Percentiles rank a stretch among this genome's conserved stretches.
Conservation (phyloP, 371 early-diverging fungal genomes). For the Mortierella sp. region DNA sequence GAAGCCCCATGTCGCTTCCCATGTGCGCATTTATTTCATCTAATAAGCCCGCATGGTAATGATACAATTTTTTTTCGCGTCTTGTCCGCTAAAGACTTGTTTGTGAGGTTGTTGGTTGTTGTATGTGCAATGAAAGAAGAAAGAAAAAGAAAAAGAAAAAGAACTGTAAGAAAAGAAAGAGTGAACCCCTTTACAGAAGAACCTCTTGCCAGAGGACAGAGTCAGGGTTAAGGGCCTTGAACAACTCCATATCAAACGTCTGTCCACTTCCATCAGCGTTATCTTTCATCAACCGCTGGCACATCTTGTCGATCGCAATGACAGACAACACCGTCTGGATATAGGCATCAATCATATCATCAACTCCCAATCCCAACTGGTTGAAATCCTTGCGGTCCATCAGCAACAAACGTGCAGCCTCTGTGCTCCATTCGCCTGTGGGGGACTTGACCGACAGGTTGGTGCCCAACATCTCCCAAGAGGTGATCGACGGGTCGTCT, state of each 20-base stretch:
- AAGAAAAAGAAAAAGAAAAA: not conserved
- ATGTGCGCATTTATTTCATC: not conserved
- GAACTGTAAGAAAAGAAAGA: not conserved
- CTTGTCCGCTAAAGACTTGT: not conserved
- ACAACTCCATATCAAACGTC: slow-evolving; percentile 85
- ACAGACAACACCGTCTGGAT: slow-evolving; percentile 93
- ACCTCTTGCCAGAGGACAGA: slow-evolving; percentile 85
- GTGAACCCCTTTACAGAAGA: slow-evolving; percentile 53
- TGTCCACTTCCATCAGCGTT: slow-evolving; percentile 60
- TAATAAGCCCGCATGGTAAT: not conserved
- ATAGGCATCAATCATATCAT: slow-evolving; percentile 94
- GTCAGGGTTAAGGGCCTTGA: slow-evolving; percentile 91
- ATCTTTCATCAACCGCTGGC: slow-evolving; percentile 74
- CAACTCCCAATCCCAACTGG: slow-evolving; percentile 90
- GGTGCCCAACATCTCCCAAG: slow-evolving; percentile 97
- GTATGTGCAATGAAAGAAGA: not conserved
- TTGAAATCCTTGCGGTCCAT: slow-evolving; percentile 97
- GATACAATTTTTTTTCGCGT: slow-evolving; percentile 1
- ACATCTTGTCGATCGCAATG: slow-evolving; percentile 94
- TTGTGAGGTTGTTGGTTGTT: slow-evolving; percentile 1
- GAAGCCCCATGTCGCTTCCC: slow-evolving; percentile 2
- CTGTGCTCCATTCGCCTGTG: slow-evolving; percentile 90
- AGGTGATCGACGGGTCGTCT: slow-evolving; percentile 71
- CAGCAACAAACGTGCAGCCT: slow-evolving; percentile 85
- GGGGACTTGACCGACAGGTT: slow-evolving; percentile 87